Evolutionary conservation across 805 yeast genomes (phyloP), one percentile per base, ranked within the genome.

Genomic region (Ogataea zsoltii): DNA sequence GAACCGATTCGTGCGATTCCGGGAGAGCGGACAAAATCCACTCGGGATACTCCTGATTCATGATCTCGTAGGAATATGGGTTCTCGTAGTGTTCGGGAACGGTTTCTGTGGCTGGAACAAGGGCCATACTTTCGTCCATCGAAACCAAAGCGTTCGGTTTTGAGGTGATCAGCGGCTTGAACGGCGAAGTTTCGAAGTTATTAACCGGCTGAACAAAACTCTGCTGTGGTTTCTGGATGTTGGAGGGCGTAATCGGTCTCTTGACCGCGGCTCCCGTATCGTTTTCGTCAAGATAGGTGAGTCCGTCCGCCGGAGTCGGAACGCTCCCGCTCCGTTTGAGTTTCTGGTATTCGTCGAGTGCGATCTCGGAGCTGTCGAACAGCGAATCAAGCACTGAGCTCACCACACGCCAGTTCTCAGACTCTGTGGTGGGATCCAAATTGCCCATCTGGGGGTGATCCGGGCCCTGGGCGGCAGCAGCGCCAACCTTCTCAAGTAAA

Each of bases 51-150:
- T 79, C 80, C 46, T 80, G 84, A 29, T 73, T 66, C 56, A 74
- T 74, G 36, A 92, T 92, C 65, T 92, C 98, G 31, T 67, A 63
- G 38, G 71, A 77, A 58, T 94, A 92, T 0, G 99, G 99, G 41
- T 94, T 94, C 9, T 74, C 75, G 59, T 82, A 85, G 63, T 82
- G 88, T 9, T 76, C 62, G 3, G 87, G 84, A 26, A 68, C 66
- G 18, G 69, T 70, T 4, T 70, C 74, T 0, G 62, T 64, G 19
- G 59, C 62, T 4, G 60, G 64, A 34, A 67, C 69, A 57, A 76
- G 57, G 44, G 50, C 54, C 34, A 76, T 46, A 5, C 80, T 68
- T 21, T 82, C 79, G n/a, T 79, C 79, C 17, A 83, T 72, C 0
- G 87, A 66, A 37, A 64, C 66, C 7, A 83, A 38, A 0, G 88